Conservation (phyloP, 1,284 basidiomycete species). For the Marasmius sp. region DNA sequence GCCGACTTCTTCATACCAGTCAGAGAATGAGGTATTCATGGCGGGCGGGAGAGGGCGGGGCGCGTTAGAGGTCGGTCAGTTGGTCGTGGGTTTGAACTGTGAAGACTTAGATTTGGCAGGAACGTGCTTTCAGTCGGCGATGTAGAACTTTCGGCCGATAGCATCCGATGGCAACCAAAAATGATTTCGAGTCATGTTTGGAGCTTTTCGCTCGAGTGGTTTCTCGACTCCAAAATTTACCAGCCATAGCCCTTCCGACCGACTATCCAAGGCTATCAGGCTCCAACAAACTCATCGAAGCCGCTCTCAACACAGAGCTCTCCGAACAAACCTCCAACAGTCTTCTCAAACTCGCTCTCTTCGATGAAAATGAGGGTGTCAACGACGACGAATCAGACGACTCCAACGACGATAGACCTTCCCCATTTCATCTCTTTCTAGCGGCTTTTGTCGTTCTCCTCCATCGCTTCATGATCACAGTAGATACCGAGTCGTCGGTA, state of each 20-base stretch:
- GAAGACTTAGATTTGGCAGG: too few relatives aligned
- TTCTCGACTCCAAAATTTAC: constrained; percentile 71
- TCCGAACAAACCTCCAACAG: constrained; percentile 68
- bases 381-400: constrained; percentile 56
- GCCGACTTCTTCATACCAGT: too few relatives aligned
- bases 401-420: constrained; percentile 52
- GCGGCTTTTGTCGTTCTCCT: constrained; percentile 90
- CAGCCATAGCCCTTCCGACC: constrained; percentile 91
- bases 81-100: too few relatives aligned
- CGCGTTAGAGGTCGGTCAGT: too few relatives aligned
- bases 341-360: constrained; percentile 77
- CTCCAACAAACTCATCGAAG: constrained; percentile 76
- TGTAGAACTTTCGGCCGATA: background rate
- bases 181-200: background rate
- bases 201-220: constrained; percentile 41
- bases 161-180: background rate
- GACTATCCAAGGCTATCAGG: constrained; percentile 91
- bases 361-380: constrained; percentile 54
- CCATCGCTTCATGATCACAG: constrained; percentile 95
- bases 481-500: constrained; percentile 97
- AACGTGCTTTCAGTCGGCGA: background rate
- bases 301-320: constrained; percentile 67
- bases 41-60: too few relatives aligned
- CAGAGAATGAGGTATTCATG: too few relatives aligned
- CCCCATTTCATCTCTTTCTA: constrained; percentile 90